Conservation (phyloP, 169 alveolate species). For the Eimeria acervulina region DNA sequence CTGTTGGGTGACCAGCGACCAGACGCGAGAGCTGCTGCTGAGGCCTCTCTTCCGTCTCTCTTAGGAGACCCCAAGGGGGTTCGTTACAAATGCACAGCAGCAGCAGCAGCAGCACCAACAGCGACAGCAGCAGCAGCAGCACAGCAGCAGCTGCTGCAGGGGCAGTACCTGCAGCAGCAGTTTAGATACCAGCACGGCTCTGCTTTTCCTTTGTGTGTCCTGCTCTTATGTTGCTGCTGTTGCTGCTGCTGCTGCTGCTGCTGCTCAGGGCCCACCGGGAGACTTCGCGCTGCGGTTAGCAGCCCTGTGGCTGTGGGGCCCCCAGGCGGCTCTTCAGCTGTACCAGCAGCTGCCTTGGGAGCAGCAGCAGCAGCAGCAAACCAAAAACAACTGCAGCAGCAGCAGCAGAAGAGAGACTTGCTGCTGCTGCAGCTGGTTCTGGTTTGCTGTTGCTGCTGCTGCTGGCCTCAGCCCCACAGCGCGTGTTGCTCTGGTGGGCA, state of each 20-base stretch:
- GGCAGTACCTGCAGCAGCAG: not conserved
- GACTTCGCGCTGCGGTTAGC: not conserved
- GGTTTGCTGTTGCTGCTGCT: constrained; percentile 51
- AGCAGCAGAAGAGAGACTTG: not conserved
- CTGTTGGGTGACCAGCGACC: not conserved
- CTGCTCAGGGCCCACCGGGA: not conserved
- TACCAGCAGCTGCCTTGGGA: not conserved
- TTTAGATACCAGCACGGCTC: not conserved
- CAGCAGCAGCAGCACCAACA: constrained; percentile 35
- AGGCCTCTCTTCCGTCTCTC: not conserved
- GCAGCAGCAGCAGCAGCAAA: constrained; percentile 49
- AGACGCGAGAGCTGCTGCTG: constrained; percentile 48
- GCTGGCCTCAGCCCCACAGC: not conserved
- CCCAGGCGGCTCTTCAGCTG: not conserved
- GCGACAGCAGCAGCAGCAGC: not conserved
- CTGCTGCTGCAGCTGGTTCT: constrained; percentile 54
- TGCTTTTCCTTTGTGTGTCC: not conserved
- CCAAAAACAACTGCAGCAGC: not conserved
- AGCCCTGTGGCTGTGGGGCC: constrained; percentile 14
- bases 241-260: constrained; percentile 31
- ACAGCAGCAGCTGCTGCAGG: constrained; percentile 11
- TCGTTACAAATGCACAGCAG: not conserved
- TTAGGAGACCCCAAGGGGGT: not conserved
- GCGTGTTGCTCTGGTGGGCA: not conserved
- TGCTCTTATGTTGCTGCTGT: not conserved